These are phyloP conservation scores for Yamadazyma jaroonii DNA, from an alignment of 1,139 yeast genomes.

Conservation along the genomic window DNA sequence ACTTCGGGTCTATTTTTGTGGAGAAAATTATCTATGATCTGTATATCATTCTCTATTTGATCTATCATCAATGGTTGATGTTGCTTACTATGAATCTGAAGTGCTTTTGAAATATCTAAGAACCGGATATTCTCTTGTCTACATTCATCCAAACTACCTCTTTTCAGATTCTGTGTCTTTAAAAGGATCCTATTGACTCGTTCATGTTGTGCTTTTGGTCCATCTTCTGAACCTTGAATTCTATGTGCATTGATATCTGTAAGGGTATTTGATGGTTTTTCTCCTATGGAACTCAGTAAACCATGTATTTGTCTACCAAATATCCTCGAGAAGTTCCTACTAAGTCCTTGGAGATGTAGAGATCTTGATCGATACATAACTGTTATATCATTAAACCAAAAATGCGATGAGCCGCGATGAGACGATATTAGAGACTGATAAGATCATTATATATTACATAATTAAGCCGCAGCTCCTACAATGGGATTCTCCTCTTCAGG, in stretches of 20 bases:
- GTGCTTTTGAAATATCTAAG: conserved; percentile 17
- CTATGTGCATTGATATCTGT: no score
- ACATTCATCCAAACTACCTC: conserved; percentile 1
- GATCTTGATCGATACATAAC: no score
- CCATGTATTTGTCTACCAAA: no score
- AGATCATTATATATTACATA: background rate
- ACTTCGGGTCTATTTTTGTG: conserved; percentile 21
- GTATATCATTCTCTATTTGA: conserved; percentile 22
- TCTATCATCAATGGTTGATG: conserved; percentile 11
- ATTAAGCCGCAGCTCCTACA: conserved; percentile 12
- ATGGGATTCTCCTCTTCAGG: conserved; percentile 36
- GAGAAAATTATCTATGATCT: conserved; percentile 25
- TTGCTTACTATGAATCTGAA: conserved; percentile 13
- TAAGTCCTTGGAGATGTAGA: no score
- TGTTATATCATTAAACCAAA: background rate
- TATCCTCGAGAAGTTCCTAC: no score
- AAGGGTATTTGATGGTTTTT: no score
- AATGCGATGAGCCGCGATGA: background rate
- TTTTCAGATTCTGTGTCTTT: background rate
- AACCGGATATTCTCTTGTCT: background rate
- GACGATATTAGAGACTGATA: no score
- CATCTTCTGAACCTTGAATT: no score
- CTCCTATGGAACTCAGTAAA: no score
- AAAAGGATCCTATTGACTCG: no score
- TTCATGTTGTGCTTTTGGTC: no score